These are phyloP conservation scores for Fomitopsis pinicola DNA, from an alignment of 1,284 basidiomycete genomes.

Conservation along the genomic window DNA sequence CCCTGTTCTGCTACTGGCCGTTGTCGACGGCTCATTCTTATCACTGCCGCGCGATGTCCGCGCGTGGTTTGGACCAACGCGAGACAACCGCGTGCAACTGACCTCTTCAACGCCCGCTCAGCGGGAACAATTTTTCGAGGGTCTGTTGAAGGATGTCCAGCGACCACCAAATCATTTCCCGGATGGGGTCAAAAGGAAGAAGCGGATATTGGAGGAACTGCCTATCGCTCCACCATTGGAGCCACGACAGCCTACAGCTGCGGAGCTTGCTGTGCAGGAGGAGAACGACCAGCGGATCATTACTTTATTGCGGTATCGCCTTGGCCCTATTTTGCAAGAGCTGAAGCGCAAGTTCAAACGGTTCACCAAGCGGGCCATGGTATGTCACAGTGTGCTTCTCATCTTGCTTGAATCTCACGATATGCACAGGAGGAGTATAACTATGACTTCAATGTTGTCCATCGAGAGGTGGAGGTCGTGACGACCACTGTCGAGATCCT, in stretches of 20 bases:
- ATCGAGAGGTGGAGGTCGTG: conserved; percentile 25
- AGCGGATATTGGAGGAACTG: conserved; percentile 82
- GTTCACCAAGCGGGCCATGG: conserved; percentile 81
- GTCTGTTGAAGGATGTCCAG: conserved; percentile 63
- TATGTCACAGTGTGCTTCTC: conserved; percentile 33
- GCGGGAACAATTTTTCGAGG: conserved; percentile 77
- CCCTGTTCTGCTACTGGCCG: conserved; percentile 86
- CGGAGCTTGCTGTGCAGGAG: conserved; percentile 80
- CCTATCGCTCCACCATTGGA: conserved; percentile 89
- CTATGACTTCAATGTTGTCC: conserved; percentile 37
- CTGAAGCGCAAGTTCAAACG: conserved; percentile 92
- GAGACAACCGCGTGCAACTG: conserved; percentile 74
- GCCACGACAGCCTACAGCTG: conserved; percentile 77
- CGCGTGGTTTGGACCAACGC: conserved; percentile 85
- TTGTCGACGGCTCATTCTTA: conserved; percentile 75
- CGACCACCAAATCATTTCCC: conserved; percentile 87
- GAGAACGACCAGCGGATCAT: conserved; percentile 80
- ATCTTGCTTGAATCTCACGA: background rate
- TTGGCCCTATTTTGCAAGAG: conserved; percentile 85
- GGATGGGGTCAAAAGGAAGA: conserved; percentile 83
- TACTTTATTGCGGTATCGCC: conserved; percentile 82
- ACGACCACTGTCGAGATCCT: conserved; percentile 38
- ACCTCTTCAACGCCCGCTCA: conserved; percentile 46
- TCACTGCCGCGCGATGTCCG: conserved; percentile 82
- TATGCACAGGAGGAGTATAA: conserved; percentile 67